Conservation (phyloP, 495 filamentous ascomycete species). For the Bombardia bombarda region DNA sequence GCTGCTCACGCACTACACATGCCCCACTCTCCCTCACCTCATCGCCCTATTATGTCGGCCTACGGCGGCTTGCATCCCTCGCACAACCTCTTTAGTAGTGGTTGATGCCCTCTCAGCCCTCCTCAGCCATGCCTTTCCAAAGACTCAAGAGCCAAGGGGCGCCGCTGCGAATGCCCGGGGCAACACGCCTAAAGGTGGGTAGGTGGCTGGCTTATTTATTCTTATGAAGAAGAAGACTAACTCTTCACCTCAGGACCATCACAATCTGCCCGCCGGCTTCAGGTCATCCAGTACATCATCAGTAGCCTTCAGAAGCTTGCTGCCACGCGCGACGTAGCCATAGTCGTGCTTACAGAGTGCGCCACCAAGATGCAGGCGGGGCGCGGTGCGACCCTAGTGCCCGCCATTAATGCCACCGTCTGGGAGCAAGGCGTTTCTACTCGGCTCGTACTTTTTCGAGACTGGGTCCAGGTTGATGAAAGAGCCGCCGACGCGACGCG, state of each 20-base stretch:
- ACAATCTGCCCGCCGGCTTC: conserved; percentile 27
- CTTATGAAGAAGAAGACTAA: no score
- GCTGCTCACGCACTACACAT: conserved; percentile 23
- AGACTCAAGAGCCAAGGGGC: conserved; percentile 18
- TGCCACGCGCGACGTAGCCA: conserved; percentile 54
- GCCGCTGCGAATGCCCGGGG: conserved; percentile 11
- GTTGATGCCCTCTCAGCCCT: conserved; percentile 69
- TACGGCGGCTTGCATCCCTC: conserved; percentile 49
- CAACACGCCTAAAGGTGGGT: no score
- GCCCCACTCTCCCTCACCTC: conserved; percentile 63
- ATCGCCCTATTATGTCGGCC: conserved; percentile 63
- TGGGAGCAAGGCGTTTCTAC: conserved; percentile 67
- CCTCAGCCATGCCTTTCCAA: conserved; percentile 66
- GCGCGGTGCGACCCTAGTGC: conserved; percentile 57
- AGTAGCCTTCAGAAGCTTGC: conserved; percentile 58
- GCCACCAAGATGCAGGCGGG: conserved; percentile 57
- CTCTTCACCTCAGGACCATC: conserved; percentile 19
- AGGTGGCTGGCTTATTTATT: no score
- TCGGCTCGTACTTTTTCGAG: conserved; percentile 62
- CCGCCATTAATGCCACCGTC: conserved; percentile 54
- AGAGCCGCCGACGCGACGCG: conserved; percentile 11
- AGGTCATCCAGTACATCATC: conserved; percentile 38
- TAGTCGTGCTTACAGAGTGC: conserved; percentile 63
- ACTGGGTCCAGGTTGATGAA: conserved; percentile 36
- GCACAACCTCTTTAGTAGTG: conserved; percentile 55